Evolutionary conservation across 257 asterid genomes (phyloP).

Genomic region (Cynanchum wilfordii): DNA sequence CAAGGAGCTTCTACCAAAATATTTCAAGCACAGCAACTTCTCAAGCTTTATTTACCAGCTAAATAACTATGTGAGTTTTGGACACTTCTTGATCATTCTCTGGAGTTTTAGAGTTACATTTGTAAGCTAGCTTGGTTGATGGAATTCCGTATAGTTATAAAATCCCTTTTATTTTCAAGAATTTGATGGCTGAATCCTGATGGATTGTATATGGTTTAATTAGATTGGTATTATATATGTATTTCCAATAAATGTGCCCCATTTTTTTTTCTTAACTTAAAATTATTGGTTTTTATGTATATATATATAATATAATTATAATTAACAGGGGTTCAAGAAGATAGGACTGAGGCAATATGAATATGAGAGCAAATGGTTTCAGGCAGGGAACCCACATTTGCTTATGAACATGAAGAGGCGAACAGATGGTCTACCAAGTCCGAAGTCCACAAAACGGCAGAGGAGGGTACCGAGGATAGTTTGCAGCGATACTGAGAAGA

Average conservation of each 20-base stretch:
- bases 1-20: conserved; percentile 36
- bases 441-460: not conserved
- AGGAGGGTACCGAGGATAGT: conserved; percentile 6
- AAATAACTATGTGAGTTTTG: conserved; percentile 49
- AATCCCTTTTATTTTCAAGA: not conserved
- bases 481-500: not conserved
- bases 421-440: not conserved
- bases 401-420: conserved; percentile 43
- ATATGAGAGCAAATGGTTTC: conserved; percentile 42
- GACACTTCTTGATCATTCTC: not conserved
- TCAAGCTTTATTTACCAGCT: conserved; percentile 64
- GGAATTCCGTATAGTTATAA: too few relatives aligned
- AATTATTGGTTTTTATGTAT: too few relatives aligned
- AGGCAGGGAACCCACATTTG: conserved; percentile 38
- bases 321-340: conserved; percentile 54
- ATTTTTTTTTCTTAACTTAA: too few relatives aligned
- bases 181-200: too few relatives aligned
- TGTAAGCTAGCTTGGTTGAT: too few relatives aligned
- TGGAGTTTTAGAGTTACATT: not conserved
- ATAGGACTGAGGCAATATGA: conserved; percentile 54
- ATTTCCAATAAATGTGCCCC: too few relatives aligned
- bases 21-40: conserved; percentile 50
- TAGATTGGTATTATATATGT: too few relatives aligned
- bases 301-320: too few relatives aligned
- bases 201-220: too few relatives aligned